phyloP scores from a whole-genome alignment of 139 green algal species.

The Auxenochlorella pyrenoidosa region DNA sequence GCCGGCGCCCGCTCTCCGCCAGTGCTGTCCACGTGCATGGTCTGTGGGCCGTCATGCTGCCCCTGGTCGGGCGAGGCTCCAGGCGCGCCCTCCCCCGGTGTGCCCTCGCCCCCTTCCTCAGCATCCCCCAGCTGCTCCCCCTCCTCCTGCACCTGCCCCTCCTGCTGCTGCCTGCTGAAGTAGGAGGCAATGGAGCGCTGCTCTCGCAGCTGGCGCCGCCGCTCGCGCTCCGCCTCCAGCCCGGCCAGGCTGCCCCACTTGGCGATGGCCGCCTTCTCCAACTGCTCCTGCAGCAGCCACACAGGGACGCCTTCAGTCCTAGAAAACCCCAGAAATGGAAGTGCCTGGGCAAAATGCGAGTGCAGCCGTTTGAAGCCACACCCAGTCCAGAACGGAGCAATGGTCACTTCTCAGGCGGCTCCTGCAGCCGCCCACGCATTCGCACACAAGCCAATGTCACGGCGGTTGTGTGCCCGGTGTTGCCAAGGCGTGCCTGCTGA shows the following conservation, averaged over 20 bases:
- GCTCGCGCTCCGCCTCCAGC: constrained; percentile 14
- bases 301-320: not conserved
- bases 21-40: not conserved
- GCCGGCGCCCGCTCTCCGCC: not conserved
- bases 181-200: constrained; percentile 24
- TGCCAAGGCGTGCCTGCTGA: too few relatives aligned
- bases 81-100: too few relatives aligned
- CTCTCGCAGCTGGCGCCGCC: constrained; percentile 19
- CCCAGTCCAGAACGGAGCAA: too few relatives aligned
- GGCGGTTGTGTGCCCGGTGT: too few relatives aligned
- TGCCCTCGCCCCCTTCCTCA: not conserved
- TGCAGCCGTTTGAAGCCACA: too few relatives aligned
- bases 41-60: not conserved
- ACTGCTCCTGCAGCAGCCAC: not conserved
- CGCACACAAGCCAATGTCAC: too few relatives aligned
- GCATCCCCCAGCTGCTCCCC: not conserved
- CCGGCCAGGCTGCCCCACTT: not conserved
- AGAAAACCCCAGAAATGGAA: not conserved
- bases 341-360: too few relatives aligned
- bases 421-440: too few relatives aligned
- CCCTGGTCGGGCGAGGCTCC: not conserved
- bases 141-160: not conserved
- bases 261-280: not conserved
- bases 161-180: constrained; percentile 4
- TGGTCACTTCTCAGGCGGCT: too few relatives aligned